These are phyloP conservation scores for Polysphondylium violaceum DNA, from an alignment of 78 protist genomes.

Conservation along the genomic window DNA sequence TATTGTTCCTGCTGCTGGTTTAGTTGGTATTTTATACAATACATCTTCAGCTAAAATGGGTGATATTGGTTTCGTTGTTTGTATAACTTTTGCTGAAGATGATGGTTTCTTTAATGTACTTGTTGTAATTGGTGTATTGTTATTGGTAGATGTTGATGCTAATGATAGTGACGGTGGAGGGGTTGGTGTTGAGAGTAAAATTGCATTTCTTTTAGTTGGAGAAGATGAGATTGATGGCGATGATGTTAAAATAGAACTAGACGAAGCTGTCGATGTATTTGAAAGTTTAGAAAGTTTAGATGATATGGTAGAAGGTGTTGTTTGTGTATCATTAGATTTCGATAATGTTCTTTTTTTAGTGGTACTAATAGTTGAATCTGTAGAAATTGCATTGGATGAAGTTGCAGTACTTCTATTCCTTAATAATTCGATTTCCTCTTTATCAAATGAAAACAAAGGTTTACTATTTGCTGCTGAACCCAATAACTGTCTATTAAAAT, in stretches of 20 bases:
- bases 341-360: neutral
- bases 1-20: neutral
- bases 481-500: neutral
- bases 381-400: no score
- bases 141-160: neutral
- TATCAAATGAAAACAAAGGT: neutral
- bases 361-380: no score
- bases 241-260: neutral
- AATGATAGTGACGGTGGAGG: neutral
- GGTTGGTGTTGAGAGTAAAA: neutral
- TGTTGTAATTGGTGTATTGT: neutral
- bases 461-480: neutral
- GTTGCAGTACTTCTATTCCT: no score
- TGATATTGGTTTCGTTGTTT: neutral
- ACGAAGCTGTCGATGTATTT: neutral
- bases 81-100: neutral
- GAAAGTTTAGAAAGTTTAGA: neutral
- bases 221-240: neutral
- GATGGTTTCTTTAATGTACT: neutral
- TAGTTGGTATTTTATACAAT: neutral
- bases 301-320: neutral
- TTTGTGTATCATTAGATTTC: neutral
- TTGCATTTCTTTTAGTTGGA: neutral
- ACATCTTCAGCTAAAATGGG: neutral
- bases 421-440: neutral